Base-by-base conservation (phyloP, 108 stramenopile genomes). In the Stephanodiscus triporus region DNA sequence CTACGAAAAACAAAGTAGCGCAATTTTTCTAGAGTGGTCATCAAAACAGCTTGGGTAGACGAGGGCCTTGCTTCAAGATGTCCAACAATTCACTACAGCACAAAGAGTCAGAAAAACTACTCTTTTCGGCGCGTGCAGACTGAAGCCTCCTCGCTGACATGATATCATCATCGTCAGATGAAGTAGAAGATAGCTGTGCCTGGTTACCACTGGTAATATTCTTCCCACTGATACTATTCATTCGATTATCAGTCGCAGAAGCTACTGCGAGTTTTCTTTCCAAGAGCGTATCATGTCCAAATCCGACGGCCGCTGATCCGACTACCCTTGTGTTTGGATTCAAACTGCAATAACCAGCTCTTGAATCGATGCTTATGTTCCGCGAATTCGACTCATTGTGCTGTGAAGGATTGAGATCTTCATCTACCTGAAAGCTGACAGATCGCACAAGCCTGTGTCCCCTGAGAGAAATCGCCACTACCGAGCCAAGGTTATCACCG, bases 81-180 rank as follows among this genome's bases (percentile, higher is more conserved):
- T 65, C 45, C 10, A 65, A 47, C 43, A 65, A 45, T 22, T 65
- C 20, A 14, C 4, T 29, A 29, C 42, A 65, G 10, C 37, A 23
- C 9, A 45, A 65, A 50, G 43, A 47, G 4, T 65, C 37, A 14
- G 64, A 10, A 50, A 63, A n/a, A n/a, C n/a, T n/a, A n/a, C n/a
- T 23, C 38, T 4, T 34, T 34, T 5, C 32, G 40, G 9, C 9
- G 40, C 40, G 40, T 9, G 0, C 16, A 16, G 37, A 6, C 20
- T 61, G 60, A 38, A 9, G 27, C 37, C 60, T 29, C n/a, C 60
- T 32, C 60, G 37, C 37, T 34, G 60, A 6, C 60, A 38, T 38
- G 26, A 61, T 9, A 38, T 34, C 30, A 38, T 34, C 60, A 16
- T 61, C 26, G 19, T 34, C 40, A 40, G 24, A 0, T 2, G 29